These are phyloP conservation scores for Bruguiera hainesii DNA, from an alignment of 441 rosid genomes.

Conservation along the genomic window DNA sequence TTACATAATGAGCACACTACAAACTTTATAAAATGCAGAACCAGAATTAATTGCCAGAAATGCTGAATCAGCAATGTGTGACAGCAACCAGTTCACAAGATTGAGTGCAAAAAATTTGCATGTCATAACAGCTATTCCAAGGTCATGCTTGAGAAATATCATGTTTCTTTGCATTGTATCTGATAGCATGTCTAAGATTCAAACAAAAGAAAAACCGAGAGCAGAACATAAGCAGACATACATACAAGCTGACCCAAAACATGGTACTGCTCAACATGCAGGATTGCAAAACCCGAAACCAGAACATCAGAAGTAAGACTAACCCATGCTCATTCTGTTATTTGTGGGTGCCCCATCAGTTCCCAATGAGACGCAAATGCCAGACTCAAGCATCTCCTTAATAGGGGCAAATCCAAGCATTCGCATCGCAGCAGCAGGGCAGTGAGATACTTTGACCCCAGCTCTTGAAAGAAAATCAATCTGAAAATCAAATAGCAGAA, in stretches of 20 bases:
- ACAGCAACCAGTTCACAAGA: no score
- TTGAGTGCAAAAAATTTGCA: no score
- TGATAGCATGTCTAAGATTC: constrained; percentile 1
- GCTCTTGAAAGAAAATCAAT: constrained; percentile 58
- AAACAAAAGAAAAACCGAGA: neutral
- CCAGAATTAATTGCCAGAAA: no score
- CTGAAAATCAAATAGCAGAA: constrained; percentile 25
- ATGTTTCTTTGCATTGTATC: neutral
- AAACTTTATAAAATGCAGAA: no score
- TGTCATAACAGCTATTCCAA: no score
- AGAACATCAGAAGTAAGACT: constrained; percentile 23
- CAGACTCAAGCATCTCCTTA: constrained; percentile 60
- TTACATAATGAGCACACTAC: no score
- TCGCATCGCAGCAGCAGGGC: constrained; percentile 77
- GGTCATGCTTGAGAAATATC: no score
- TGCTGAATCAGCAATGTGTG: no score
- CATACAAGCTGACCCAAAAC: constrained; percentile 4
- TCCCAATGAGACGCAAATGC: constrained; percentile 65
- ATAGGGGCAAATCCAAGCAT: constrained; percentile 77
- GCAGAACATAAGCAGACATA: neutral
- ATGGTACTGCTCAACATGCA: constrained; percentile 5
- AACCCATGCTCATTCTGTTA: constrained; percentile 83
- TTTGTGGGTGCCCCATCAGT: constrained; percentile 85
- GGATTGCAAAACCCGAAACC: constrained; percentile 14
- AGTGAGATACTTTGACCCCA: constrained; percentile 71